Evolutionary conservation across 208 protist genomes (phyloP), one percentile per base, ranked within the genome.

Genomic region (Trypanosoma congolense): DNA sequence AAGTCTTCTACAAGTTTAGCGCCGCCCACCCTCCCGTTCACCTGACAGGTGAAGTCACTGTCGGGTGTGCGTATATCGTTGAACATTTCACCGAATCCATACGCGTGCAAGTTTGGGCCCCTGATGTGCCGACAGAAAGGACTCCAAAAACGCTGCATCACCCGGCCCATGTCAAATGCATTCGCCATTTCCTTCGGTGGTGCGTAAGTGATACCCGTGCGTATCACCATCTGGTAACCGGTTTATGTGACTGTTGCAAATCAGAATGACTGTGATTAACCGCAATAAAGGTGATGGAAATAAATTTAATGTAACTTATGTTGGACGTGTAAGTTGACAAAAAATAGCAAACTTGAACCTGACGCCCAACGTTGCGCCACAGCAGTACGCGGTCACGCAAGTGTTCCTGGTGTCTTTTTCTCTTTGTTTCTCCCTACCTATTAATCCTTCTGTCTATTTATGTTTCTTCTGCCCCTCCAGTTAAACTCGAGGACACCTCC

Each of bases 121-220:
- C 49, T 65, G 9, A 51, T 24, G 2, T 45, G 19, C 21, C 48
- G 42, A 33, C 53, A 50, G 35, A 92, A 80, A 1, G 84, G 84
- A 31, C 64, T 59, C 80, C 84, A 92, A 42, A 92, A 69, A 0
- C 78, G 71, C 56, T 78, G 69, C 29, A 87, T 65, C 18, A 67
- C 57, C 21, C 75, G 64, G 2, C 67, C 64, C 43, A 86, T 61
- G 25, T 54, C 53, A 12, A 68, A 22, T 3, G 26, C 21, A 18
- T 28, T 33, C 29, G 36, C 19, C 29, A 10, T 14, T 12, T 50
- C 35, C 6, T 51, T 22, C 22, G 29, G 28, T 4, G 33, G 3
- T 22, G 16, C 40, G 41, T 42, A 22, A 53, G 36, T 50, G 35
- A 4, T 49, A 40, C 44, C 56, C 61, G 36, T 66, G 44, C 35